Evolutionary conservation across 805 yeast species (phyloP).

Genomic region (Lachancea nothofagi): DNA sequence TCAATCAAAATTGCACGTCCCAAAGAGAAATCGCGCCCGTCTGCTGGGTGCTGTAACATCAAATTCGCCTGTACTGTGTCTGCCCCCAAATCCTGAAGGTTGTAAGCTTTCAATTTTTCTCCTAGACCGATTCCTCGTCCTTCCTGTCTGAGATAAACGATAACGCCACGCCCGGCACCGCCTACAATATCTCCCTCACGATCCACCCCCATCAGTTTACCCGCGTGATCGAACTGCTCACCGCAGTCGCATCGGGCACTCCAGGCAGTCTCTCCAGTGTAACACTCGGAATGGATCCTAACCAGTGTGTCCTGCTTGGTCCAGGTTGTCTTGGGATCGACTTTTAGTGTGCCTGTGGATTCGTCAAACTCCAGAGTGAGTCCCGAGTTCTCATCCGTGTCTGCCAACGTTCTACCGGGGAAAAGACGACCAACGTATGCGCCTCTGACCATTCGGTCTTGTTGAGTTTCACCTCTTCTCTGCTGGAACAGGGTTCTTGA

Average conservation of each 20-base stretch:
- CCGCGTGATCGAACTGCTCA: slow-evolving; percentile 98
- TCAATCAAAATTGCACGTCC: slow-evolving; percentile 92
- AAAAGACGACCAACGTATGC: slow-evolving; percentile 87
- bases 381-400: slow-evolving; percentile 45
- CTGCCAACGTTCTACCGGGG: slow-evolving; percentile 79
- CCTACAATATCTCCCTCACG: slow-evolving; percentile 39
- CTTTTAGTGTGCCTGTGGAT: slow-evolving; percentile 31
- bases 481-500: slow-evolving; percentile 63
- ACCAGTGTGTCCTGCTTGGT: slow-evolving; percentile 48
- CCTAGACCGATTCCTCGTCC: slow-evolving; percentile 99
- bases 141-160: slow-evolving; percentile 93
- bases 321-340: slow-evolving; percentile 25
- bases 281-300: slow-evolving; percentile 94
- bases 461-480: slow-evolving; percentile 68
- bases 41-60: slow-evolving; percentile 92
- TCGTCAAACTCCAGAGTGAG: slow-evolving; percentile 39
- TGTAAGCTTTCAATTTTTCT: slow-evolving; percentile 93
- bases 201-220: slow-evolving; percentile 61
- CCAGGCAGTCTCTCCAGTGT: slow-evolving; percentile 99
- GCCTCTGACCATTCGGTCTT: slow-evolving; percentile 96
- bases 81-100: slow-evolving; percentile 95
- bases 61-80: slow-evolving; percentile 97
- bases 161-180: slow-evolving; percentile 79
- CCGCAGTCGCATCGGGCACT: slow-evolving; percentile 99
- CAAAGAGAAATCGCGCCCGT: slow-evolving; percentile 86